Evolutionary conservation across 257 asterid species (phyloP).

Genomic region (Petunia axillaris): DNA sequence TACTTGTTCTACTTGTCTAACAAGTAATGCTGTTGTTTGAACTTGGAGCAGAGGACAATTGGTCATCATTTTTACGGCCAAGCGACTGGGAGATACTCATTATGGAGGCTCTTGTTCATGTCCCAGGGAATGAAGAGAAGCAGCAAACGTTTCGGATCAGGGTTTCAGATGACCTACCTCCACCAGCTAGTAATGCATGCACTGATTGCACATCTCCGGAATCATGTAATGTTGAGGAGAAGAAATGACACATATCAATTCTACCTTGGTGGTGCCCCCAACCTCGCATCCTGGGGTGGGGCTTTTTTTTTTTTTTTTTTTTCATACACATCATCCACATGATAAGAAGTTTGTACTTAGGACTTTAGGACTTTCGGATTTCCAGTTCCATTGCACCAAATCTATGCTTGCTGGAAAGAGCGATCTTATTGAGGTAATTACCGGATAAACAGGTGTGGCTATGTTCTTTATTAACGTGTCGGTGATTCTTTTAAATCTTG

Average conservation of each 20-base stretch:
- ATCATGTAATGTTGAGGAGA: slow-evolving; percentile 36
- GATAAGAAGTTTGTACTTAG: slow-evolving; percentile 2
- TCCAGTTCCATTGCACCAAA: not conserved
- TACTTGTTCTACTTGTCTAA: not conserved
- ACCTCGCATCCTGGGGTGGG: not conserved
- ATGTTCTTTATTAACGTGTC: not conserved
- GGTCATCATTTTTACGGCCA: slow-evolving; percentile 63
- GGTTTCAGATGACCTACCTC: slow-evolving; percentile 48
- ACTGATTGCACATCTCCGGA: slow-evolving; percentile 46
- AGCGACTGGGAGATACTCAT: slow-evolving; percentile 89
- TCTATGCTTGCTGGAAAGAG: not conserved
- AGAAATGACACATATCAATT: slow-evolving; percentile 40
- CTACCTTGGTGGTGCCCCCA: slow-evolving; percentile 12
- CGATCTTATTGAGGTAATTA: not conserved
- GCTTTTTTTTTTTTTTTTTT: not conserved
- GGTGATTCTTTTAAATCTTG: not conserved
- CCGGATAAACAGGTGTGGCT: not conserved
- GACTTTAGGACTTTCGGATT: not conserved
- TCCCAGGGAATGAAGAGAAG: slow-evolving; percentile 72
- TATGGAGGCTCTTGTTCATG: slow-evolving; percentile 87
- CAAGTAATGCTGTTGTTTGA: not conserved
- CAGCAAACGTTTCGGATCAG: slow-evolving; percentile 72
- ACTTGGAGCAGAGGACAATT: slow-evolving; percentile 54
- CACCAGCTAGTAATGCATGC: slow-evolving; percentile 55
- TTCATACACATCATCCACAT: not conserved